Evolutionary conservation across 306 rosid genomes (phyloP).

Genomic region (Dryas octopetala): DNA sequence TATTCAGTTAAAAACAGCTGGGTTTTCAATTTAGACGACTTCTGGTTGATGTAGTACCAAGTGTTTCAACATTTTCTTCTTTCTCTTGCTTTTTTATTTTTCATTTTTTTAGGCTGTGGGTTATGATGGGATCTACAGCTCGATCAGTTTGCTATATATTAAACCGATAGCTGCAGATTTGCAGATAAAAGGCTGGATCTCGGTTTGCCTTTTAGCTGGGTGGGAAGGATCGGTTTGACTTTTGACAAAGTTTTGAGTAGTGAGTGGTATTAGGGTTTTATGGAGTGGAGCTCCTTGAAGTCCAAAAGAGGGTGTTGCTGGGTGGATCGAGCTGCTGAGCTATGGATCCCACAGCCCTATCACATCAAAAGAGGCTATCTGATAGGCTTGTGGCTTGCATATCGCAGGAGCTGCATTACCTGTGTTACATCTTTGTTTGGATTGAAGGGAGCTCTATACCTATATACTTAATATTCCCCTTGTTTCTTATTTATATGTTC

Average conservation of each 20-base stretch:
- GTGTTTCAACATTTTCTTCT: too few relatives aligned
- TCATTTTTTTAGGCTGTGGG: too few relatives aligned
- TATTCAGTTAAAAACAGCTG: too few relatives aligned
- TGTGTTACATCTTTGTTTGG: constrained; percentile 71
- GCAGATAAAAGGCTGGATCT: too few relatives aligned
- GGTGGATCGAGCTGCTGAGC: constrained; percentile 84
- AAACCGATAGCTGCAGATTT: too few relatives aligned
- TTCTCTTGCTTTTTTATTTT: too few relatives aligned
- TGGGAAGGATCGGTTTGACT: too few relatives aligned
- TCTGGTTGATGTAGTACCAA: too few relatives aligned
- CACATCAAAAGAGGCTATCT: constrained; percentile 5
- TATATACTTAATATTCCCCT: neutral
- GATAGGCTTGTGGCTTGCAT: constrained; percentile 87
- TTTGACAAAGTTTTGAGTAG: neutral
- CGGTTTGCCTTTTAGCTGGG: too few relatives aligned
- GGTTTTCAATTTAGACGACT: too few relatives aligned
- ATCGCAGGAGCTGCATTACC: constrained; percentile 70
- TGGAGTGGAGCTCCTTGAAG: constrained; percentile 86
- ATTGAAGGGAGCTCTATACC: constrained; percentile 99
- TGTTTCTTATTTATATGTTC: neutral
- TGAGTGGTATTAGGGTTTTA: neutral
- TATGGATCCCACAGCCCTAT: constrained; percentile 92
- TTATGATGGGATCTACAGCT: too few relatives aligned
- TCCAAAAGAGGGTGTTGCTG: constrained; percentile 69
- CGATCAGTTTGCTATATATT: too few relatives aligned